Base-by-base conservation (phyloP, 257 asterid species). In the Ligustrum vulgare region DNA sequence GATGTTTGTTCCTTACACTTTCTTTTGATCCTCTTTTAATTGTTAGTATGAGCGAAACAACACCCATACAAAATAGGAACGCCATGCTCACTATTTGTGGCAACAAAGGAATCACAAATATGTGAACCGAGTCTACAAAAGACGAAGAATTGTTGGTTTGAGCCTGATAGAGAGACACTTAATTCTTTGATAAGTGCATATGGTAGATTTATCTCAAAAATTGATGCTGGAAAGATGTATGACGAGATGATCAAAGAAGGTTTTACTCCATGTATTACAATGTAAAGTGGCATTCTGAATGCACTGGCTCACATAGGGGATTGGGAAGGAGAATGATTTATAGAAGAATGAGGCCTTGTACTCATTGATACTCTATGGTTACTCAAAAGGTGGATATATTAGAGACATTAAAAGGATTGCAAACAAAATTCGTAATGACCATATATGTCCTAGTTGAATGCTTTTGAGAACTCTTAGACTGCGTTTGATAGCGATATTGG, bases 111-210 rank as follows among this genome's bases (percentile, higher is more conserved):
- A 91, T 89, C 91, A 87, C 36, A 83, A 86, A 73, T 78, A 92
- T 74, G 94, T 92, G 66, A 91, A 77, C 73, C 89, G 78, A 12
- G 91, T 92, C 74, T 89, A 92, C 85, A 80, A 6, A 93, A 89
- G 93, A 94, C 91, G 98, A 91, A 89, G 85, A 89, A 87, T 22
- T 85, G 93, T 35, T 98, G 98, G 35, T 92, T 89, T 74, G 93
- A 94, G 87, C 98, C 98, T 8, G 91, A 91, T 47, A 78, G 98
- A 39, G 95, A 92, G 64, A 94, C 98, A 39, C 92, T 92, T 60
- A 94, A 92, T 73, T 89, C 98, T 43, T 83, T 94, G 86, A 94
- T 94, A 74, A 83, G 92, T 83, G 95, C 97, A 8, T 91, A 90
- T 41, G 98, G 98, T 9, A 89, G 98, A 81, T 90, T 93, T 56